These are phyloP conservation scores for Geotrichum histeridarum DNA, from an alignment of 1,139 yeast species.

Conservation along the genomic window DNA sequence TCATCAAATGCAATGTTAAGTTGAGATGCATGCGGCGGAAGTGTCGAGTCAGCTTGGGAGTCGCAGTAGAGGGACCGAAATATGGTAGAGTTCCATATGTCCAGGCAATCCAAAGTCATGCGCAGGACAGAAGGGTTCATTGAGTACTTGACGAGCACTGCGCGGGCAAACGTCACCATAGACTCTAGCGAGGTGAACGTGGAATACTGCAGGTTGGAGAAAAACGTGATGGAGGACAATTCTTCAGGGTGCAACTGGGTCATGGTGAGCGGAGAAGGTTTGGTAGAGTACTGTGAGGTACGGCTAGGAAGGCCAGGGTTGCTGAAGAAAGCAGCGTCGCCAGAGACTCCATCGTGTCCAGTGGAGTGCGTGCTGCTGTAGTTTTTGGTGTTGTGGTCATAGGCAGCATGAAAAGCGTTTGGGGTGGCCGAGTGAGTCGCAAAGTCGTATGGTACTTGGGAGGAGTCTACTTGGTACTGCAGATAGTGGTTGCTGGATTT, in stretches of 20 bases:
- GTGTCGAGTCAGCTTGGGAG: slow-evolving; percentile 1
- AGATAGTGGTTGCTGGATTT: too few species aligned
- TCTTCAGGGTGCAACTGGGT: neutral
- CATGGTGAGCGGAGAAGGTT: neutral
- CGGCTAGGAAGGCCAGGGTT: neutral
- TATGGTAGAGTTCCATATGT: slow-evolving; percentile 12
- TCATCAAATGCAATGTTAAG: neutral
- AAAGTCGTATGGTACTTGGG: too few species aligned
- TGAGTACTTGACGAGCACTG: neutral
- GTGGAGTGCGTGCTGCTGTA: neutral
- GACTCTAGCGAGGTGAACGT: slow-evolving; percentile 8
- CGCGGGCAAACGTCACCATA: slow-evolving; percentile 10
- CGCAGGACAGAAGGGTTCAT: slow-evolving; percentile 1
- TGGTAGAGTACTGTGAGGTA: neutral
- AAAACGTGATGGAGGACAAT: neutral
- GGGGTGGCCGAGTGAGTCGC: neutral
- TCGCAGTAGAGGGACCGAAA: slow-evolving; percentile 7
- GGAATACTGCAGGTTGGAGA: slow-evolving; percentile 4
- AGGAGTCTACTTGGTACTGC: too few species aligned
- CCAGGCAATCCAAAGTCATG: slow-evolving; percentile 6
- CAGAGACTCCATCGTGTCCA: neutral
- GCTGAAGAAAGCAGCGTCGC: neutral
- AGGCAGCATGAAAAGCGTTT: neutral
- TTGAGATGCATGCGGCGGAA: slow-evolving; percentile 9
- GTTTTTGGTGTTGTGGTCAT: slow-evolving; percentile 1